Percentiles rank a stretch among this genome's conserved stretches.
Conservation (phyloP, 371 early-diverging fungal genomes). For the Dichotomocladium elegans region DNA sequence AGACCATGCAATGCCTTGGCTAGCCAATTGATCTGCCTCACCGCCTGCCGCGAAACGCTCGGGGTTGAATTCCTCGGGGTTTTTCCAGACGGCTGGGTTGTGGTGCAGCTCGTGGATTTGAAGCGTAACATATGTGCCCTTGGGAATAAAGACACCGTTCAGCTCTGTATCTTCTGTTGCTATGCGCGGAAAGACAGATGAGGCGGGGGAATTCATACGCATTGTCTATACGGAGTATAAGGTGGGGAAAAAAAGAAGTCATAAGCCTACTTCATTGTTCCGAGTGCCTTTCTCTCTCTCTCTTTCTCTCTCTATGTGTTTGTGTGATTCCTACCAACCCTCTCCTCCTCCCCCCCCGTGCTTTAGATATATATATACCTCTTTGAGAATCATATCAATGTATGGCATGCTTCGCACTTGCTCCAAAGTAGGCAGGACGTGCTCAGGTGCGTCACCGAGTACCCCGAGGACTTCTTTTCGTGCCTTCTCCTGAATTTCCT, state of each 20-base stretch:
- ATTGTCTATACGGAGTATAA: too few species aligned
- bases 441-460: slow-evolving; percentile 36
- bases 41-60: slow-evolving; percentile 13
- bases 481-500: slow-evolving; percentile 39
- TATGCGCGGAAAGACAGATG: slow-evolving; percentile 4
- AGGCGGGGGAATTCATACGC: slow-evolving; percentile 8
- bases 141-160: slow-evolving; percentile 40
- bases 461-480: slow-evolving; percentile 38
- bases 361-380: slow-evolving; percentile 4
- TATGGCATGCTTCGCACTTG: slow-evolving; percentile 41
- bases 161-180: slow-evolving; percentile 36
- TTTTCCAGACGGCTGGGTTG: slow-evolving; percentile 26
- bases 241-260: too few species aligned
- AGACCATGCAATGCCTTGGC: slow-evolving; percentile 27
- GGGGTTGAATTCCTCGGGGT: slow-evolving; percentile 15
- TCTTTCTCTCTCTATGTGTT: too few species aligned
- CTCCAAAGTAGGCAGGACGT: slow-evolving; percentile 34
- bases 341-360: too few species aligned
- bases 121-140: slow-evolving; percentile 30
- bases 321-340: too few species aligned
- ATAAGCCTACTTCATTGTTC: too few species aligned
- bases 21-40: slow-evolving; percentile 12
- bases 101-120: slow-evolving; percentile 27
- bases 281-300: too few species aligned
- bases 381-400: slow-evolving; percentile 35